phyloP scores from a whole-genome alignment of 768 basidiomycete species.

The Hysterangium stoloniferum region DNA sequence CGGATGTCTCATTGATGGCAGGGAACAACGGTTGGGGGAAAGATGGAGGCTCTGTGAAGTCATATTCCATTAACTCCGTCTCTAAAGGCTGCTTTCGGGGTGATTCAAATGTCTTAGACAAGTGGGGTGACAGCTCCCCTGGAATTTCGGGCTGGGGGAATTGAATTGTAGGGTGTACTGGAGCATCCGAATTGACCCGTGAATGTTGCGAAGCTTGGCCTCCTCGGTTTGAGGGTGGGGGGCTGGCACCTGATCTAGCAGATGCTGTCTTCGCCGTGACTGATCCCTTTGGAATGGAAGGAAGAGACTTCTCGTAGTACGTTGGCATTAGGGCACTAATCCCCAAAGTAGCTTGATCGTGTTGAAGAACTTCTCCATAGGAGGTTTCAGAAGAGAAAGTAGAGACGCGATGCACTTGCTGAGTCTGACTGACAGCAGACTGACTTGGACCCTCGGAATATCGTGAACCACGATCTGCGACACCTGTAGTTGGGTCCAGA shows the following conservation, averaged over 20 bases:
- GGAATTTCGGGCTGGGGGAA: no score
- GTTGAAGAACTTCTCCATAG: slow-evolving; percentile 5
- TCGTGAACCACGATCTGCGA: background rate
- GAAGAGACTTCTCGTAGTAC: slow-evolving; percentile 2
- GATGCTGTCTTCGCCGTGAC: background rate
- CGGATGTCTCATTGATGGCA: background rate
- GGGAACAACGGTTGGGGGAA: background rate
- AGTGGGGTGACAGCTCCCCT: no score
- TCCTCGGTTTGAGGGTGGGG: background rate
- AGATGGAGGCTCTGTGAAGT: background rate
- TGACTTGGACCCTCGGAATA: background rate
- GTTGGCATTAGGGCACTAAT: background rate
- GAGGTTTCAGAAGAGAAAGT: slow-evolving; percentile 10
- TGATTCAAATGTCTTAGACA: background rate
- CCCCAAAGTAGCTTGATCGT: background rate
- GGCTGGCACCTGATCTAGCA: background rate
- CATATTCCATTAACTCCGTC: background rate
- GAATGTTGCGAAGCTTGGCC: background rate
- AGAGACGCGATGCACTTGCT: slow-evolving; percentile 5
- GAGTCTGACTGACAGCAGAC: background rate
- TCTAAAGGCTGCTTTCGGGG: background rate
- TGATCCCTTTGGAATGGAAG: slow-evolving; percentile 1
- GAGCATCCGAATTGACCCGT: background rate
- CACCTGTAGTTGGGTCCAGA: background rate
- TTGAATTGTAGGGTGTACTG: background rate